phyloP scores from a whole-genome alignment of 495 filamentous ascomycete genomes.

The Cercophora scortea region DNA sequence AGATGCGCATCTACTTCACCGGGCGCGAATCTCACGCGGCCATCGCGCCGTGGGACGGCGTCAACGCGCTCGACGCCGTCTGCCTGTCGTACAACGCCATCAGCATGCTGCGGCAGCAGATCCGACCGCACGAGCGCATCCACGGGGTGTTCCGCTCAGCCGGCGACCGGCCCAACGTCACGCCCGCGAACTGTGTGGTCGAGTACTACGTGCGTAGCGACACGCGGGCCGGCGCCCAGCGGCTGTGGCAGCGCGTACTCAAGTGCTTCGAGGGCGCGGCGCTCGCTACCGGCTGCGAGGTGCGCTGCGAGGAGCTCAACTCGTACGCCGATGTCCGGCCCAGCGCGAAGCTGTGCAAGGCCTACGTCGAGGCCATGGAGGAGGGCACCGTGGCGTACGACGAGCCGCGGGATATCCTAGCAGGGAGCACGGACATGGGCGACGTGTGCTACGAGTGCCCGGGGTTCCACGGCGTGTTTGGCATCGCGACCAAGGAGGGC shows the following conservation, averaged over 20 bases:
- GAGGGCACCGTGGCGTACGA: constrained; percentile 29
- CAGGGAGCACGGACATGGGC: constrained; percentile 40
- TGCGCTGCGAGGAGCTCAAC: constrained; percentile 39
- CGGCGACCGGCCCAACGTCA: constrained; percentile 35
- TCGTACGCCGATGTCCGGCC: constrained; percentile 47
- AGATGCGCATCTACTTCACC: constrained; percentile 34
- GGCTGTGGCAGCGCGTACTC: constrained; percentile 40
- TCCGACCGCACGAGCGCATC: constrained; percentile 27
- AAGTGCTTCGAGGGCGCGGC: constrained; percentile 52
- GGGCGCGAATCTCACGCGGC: constrained; percentile 50
- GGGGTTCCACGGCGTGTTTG: constrained; percentile 50
- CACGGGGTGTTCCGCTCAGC: constrained; percentile 21
- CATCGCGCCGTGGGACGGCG: constrained; percentile 55
- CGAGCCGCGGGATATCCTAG: constrained; percentile 34
- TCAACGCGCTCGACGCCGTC: constrained; percentile 58
- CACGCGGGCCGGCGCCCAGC: constrained; percentile 32
- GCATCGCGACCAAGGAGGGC: constrained; percentile 37
- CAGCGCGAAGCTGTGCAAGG: constrained; percentile 40
- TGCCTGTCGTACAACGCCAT: constrained; percentile 56
- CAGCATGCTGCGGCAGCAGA: constrained; percentile 56
- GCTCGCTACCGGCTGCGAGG: constrained; percentile 45
- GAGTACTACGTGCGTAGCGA: constrained; percentile 50
- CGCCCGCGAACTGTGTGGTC: constrained; percentile 43
- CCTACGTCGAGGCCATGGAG: constrained; percentile 43
- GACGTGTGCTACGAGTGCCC: constrained; percentile 51